Evolutionary conservation across 805 yeast species (phyloP), one percentile per base, ranked within the genome.

Genomic region (Candida nanaspora): DNA sequence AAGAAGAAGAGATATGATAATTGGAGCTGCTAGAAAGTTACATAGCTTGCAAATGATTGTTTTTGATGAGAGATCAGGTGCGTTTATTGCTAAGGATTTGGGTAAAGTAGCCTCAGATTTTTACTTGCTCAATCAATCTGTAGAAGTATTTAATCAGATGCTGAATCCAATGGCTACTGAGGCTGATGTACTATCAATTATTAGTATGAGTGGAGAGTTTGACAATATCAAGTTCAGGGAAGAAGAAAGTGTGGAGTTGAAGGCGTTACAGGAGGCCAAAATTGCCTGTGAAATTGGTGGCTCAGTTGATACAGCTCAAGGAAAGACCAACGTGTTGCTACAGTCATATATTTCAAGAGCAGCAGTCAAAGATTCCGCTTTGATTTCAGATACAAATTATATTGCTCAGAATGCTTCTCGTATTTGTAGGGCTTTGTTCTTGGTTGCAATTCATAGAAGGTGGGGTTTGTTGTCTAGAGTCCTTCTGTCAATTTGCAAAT

Each of bases 41-140:
- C 95, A 91, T 48, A 63, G 78, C 6, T 68, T 89, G 4, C 98
- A 93, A 55, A 93, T 93, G 98, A 84, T 93, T 50, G 82, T 89
- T 0, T 91, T 78, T 58, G 97, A 93, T 52, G 96, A 89, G 45
- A 67, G 78, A 28, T 78, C 95, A 0, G 82, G 83, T 39, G 76
- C 89, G 2, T 78, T 93, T 43, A 74, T 80, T 21, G 66, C 96
- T 1, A 93, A 91, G 47, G 98, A 93, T 61, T 65, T 87, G 38
- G 99, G 99, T 6, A 73, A 98, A 54, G 78, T 91, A 33, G 95
- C 98, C 0, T 86, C 96, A 2, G 98, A 93, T 48, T 93, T 89
- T 56, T 93, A 93, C 55, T 65, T 93, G 39, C 63, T 89, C 44
- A 82, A 84, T 56, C 86, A 85, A 48, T 78, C 94, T 23, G 80